phyloP scores from a whole-genome alignment of 2,329 filamentous ascomycete genomes.

The Aphanocladium album region DNA sequence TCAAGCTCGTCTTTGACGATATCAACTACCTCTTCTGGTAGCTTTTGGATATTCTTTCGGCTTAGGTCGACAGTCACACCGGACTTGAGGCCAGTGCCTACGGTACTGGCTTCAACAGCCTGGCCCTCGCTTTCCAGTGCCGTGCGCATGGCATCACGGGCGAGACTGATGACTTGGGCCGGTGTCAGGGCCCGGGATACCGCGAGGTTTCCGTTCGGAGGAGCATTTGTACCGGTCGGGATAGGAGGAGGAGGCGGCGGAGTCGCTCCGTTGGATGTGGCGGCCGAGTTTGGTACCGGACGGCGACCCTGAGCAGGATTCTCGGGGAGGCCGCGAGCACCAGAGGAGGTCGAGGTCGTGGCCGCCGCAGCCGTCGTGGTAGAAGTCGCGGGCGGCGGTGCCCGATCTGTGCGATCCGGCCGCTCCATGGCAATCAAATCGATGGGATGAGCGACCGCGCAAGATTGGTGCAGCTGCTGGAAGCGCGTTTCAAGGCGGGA shows the following conservation, averaged over 20 bases:
- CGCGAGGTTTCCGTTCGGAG: constrained; percentile 43
- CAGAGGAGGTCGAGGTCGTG: not conserved
- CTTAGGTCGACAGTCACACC: constrained; percentile 76
- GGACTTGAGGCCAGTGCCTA: constrained; percentile 55
- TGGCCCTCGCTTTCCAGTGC: constrained; percentile 63
- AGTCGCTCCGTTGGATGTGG: constrained; percentile 36
- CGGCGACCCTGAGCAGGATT: constrained; percentile 35
- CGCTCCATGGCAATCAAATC: constrained; percentile 26
- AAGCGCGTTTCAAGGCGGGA: constrained; percentile 16
- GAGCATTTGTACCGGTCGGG: constrained; percentile 41
- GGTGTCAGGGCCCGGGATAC: constrained; percentile 51
- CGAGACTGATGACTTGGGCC: constrained; percentile 59
- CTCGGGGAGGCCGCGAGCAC: constrained; percentile 34
- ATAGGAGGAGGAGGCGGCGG: constrained; percentile 42
- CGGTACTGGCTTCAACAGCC: constrained; percentile 53
- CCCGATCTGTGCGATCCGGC: constrained; percentile 18
- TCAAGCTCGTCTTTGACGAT: constrained; percentile 71
- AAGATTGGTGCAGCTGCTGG: constrained; percentile 16
- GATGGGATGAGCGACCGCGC: constrained; percentile 19
- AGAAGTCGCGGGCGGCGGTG: constrained; percentile 16
- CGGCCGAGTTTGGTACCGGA: constrained; percentile 33
- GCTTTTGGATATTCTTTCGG: constrained; percentile 64
- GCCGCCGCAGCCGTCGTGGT: constrained; percentile 3
- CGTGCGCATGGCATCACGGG: constrained; percentile 61
- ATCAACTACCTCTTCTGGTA: constrained; percentile 70